These are phyloP conservation scores for Daldinia caldariorum DNA, from an alignment of 495 filamentous ascomycete species.

Conservation along the genomic window DNA sequence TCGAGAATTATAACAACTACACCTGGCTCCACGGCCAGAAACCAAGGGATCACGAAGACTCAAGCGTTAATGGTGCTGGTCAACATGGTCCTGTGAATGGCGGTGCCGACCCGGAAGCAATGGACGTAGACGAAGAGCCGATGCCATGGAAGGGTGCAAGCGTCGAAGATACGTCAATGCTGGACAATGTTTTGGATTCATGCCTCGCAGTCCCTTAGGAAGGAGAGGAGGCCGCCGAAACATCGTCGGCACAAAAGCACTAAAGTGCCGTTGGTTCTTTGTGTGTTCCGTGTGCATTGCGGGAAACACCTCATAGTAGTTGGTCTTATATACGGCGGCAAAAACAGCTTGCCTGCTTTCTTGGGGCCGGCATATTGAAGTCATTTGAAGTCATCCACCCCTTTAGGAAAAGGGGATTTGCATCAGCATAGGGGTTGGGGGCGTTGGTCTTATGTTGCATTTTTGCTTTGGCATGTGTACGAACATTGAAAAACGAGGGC, in stretches of 20 bases:
- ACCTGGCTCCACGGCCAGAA: constrained; percentile 56
- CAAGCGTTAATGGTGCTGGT: constrained; percentile 50
- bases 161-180: constrained; percentile 65
- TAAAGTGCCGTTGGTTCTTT: neutral
- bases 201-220: constrained; percentile 51
- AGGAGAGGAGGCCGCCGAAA: constrained; percentile 3
- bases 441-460: constrained; percentile 31
- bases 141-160: constrained; percentile 79
- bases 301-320: neutral
- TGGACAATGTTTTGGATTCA: constrained; percentile 76
- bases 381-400: constrained; percentile 4
- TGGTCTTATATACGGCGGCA: neutral
- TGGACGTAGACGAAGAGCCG: constrained; percentile 73
- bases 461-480: constrained; percentile 20
- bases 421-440: constrained; percentile 38
- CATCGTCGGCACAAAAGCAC: constrained; percentile 5
- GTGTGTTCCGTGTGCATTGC: neutral
- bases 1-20: constrained; percentile 69
- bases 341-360: neutral
- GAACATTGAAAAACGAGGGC: constrained; percentile 31
- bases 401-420: constrained; percentile 3
- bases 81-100: constrained; percentile 50
- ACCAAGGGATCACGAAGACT: constrained; percentile 43
- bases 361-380: neutral
- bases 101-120: constrained; percentile 57